Evolutionary conservation across 495 filamentous ascomycete genomes (phyloP).

Genomic region (Penicillium coffeae): DNA sequence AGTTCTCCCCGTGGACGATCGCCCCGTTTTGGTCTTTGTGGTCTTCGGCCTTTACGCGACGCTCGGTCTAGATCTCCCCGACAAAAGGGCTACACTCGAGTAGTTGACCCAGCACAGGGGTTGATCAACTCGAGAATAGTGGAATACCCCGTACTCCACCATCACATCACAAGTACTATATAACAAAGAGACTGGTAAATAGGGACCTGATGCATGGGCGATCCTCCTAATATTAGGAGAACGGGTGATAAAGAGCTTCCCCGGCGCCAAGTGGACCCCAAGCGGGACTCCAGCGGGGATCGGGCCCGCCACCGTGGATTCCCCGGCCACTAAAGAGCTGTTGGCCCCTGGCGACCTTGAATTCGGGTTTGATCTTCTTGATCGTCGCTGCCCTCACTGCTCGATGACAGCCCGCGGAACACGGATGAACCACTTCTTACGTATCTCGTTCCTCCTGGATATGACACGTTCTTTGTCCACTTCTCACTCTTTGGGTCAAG

Average conservation of each 20-base stretch:
- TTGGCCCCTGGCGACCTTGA: neutral
- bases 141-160: too few species aligned
- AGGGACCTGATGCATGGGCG: neutral
- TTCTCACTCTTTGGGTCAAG: neutral
- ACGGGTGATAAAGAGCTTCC: constrained; percentile 5
- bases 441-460: neutral
- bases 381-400: neutral
- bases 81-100: neutral
- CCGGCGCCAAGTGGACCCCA: constrained; percentile 16
- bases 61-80: neutral
- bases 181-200: too few species aligned
- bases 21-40: neutral
- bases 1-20: neutral
- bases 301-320: constrained; percentile 6
- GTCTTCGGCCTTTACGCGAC: neutral
- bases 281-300: too few species aligned
- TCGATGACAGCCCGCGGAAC: constrained; percentile 15
- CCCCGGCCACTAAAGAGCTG: constrained; percentile 7
- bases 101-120: neutral
- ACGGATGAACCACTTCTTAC: neutral
- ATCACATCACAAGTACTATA: too few species aligned
- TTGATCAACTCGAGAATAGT: neutral
- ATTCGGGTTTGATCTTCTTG: constrained; percentile 2
- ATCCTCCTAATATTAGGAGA: neutral
- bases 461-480: constrained; percentile 17